Percentiles rank a stretch among this genome's conserved stretches.
Conservation (phyloP, 2,329 filamentous ascomycete species). For the Phaeosphaeriaceae sp. region DNA sequence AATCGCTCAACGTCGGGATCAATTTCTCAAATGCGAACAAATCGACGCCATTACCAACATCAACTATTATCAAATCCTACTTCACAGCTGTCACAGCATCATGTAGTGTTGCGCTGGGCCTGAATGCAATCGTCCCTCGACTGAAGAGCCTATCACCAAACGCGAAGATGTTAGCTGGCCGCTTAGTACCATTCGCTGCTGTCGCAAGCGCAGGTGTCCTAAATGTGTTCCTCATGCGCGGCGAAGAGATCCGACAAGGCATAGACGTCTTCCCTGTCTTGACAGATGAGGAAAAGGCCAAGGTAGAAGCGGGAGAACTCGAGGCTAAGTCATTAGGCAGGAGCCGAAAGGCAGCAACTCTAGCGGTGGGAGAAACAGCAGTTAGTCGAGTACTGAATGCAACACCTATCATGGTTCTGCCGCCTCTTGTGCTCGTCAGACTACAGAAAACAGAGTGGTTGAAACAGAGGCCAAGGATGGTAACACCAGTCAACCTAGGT, state of each 20-base stretch:
- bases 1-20: conserved; percentile 97
- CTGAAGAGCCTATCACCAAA: conserved; percentile 77
- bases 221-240: conserved; percentile 97
- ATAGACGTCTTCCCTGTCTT: conserved; percentile 91
- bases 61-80: conserved; percentile 87
- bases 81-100: conserved; percentile 89
- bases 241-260: conserved; percentile 89
- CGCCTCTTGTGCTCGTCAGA: conserved; percentile 82
- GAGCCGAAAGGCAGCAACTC: conserved; percentile 82
- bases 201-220: conserved; percentile 89
- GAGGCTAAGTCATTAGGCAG: conserved; percentile 75
- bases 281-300: conserved; percentile 70
- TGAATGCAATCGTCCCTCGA: conserved; percentile 88
- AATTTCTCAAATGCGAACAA: conserved; percentile 99
- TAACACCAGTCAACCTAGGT: conserved; percentile 82
- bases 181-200: conserved; percentile 95
- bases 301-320: conserved; percentile 67
- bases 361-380: conserved; percentile 93
- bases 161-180: conserved; percentile 75
- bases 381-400: conserved; percentile 90
- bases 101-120: conserved; percentile 88
- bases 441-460: conserved; percentile 87
- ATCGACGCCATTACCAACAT: conserved; percentile 82
- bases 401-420: conserved; percentile 96
- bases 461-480: conserved; percentile 74